Conservation (phyloP, 257 asterid genomes). For the Cordia subcordata region DNA sequence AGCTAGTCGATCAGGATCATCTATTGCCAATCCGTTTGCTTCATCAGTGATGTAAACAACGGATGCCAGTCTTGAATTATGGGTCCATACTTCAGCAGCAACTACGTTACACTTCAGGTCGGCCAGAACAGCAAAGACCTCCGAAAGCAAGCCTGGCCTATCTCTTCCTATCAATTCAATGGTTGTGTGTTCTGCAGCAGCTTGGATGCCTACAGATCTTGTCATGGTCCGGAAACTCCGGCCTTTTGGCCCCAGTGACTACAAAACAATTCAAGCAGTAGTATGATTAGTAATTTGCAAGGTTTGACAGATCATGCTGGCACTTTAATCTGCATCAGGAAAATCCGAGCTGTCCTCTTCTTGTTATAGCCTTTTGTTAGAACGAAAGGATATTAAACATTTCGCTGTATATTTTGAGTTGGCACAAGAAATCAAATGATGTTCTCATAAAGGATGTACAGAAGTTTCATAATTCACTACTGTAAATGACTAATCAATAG, state of each 20-base stretch:
- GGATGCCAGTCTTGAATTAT: constrained; percentile 81
- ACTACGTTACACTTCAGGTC: constrained; percentile 73
- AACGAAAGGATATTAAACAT: too few species aligned
- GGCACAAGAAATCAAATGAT: too few species aligned
- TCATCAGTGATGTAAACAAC: constrained; percentile 54
- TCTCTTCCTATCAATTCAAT: constrained; percentile 77
- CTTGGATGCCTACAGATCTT: constrained; percentile 62
- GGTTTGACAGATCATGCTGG: too few species aligned
- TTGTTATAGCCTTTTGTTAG: too few species aligned
- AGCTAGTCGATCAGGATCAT: constrained; percentile 37
- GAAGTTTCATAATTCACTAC: too few species aligned
- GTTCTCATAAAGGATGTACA: too few species aligned
- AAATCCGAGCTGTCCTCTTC: too few species aligned
- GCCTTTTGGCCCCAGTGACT: constrained; percentile 56
- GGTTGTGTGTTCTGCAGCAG: constrained; percentile 55
- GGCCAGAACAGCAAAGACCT: constrained; percentile 73
- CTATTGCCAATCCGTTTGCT: constrained; percentile 29
- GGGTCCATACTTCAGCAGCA: constrained; percentile 95
- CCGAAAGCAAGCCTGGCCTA: constrained; percentile 82
- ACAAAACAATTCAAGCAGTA: constrained; percentile 3
- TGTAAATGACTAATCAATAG: too few species aligned
- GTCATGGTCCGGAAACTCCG: constrained; percentile 45
- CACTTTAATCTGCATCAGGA: too few species aligned
- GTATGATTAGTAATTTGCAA: too few species aligned
- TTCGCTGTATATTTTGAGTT: too few species aligned